Conservation (phyloP, 2,329 filamentous ascomycete species). For the Elsinoe australis region DNA sequence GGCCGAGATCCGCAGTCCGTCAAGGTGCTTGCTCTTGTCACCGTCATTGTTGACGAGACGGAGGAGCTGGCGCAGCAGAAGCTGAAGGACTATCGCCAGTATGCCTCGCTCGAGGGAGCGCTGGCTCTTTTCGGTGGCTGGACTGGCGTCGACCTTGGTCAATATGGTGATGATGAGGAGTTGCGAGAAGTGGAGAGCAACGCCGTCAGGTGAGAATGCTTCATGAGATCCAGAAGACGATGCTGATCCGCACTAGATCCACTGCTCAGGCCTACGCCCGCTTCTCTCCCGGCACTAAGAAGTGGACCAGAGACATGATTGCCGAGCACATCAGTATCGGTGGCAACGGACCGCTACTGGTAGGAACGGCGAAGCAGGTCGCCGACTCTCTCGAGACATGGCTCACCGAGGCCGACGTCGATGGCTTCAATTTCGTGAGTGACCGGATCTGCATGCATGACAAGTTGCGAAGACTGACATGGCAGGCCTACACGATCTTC, state of each 20-base stretch:
- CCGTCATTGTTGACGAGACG: slow-evolving; percentile 56
- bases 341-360: slow-evolving; percentile 56
- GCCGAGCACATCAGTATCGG: slow-evolving; percentile 61
- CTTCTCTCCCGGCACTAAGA: slow-evolving; percentile 1
- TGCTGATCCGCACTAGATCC: neutral
- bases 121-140: slow-evolving; percentile 65
- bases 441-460: no score
- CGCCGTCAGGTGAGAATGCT: neutral
- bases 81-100: slow-evolving; percentile 52
- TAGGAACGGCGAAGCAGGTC: slow-evolving; percentile 58
- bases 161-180: slow-evolving; percentile 57
- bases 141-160: slow-evolving; percentile 59
- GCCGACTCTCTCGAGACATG: slow-evolving; percentile 61
- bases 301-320: slow-evolving; percentile 63
- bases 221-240: neutral
- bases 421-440: slow-evolving; percentile 60
- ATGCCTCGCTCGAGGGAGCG: slow-evolving; percentile 59
- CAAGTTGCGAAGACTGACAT: no score
- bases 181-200: slow-evolving; percentile 29
- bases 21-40: slow-evolving; percentile 64
- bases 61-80: slow-evolving; percentile 60
- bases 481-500: slow-evolving; percentile 53
- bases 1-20: slow-evolving; percentile 54
- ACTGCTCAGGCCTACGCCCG: slow-evolving; percentile 10
- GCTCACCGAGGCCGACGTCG: slow-evolving; percentile 61